Base-by-base conservation (phyloP, 306 rosid species). In the Vicia faba region DNA sequence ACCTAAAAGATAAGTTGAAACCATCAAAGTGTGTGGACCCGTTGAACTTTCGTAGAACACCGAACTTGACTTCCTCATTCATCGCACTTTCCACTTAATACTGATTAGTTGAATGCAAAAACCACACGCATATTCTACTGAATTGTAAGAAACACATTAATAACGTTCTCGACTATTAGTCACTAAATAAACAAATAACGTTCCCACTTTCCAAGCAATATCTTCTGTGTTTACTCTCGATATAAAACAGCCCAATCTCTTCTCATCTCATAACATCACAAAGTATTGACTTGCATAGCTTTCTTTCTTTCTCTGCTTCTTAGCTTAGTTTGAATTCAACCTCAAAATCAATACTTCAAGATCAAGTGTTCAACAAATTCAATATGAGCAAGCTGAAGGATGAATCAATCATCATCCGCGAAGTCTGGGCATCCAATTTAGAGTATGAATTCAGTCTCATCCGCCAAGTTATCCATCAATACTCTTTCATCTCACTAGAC, bases 201-300 rank as follows among this genome's bases (percentile, higher is more conserved):
- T 48, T 48, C 54, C 54, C 57, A 4, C 31, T 51, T 51, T 51
- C 57, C 57, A 51, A 51, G 31, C 57, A 51, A 19, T 11, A 4
- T 9, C 13, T 19, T 11, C 23, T 2, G 14, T 19, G 9, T 20
- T 10, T 4, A 1, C 31, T 19, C n/a, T 4, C 1, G 0, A 10
- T 51, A 51, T 51, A 51, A 3, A 51, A 19, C 13, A 4, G 0
- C 20, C 29, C 28, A 50, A 19, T 28, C 29, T 50, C n/a, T 50
- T 10, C 29, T 16, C 55, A 8, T 48, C 26, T 16, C 12, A 48
- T 1, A 12, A 13, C 7, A n/a, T 13, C 57, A 51, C 14, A 51
- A 51, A 20, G 0, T 13, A 44, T 45, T 45, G 9, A 45, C 18
- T 8, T 50, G 11, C 11, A 48, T 0, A 48, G 5, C 25, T 7